These are phyloP conservation scores for Apophysomyces variabilis DNA, from an alignment of 371 early-diverging fungal species.

Conservation along the genomic window DNA sequence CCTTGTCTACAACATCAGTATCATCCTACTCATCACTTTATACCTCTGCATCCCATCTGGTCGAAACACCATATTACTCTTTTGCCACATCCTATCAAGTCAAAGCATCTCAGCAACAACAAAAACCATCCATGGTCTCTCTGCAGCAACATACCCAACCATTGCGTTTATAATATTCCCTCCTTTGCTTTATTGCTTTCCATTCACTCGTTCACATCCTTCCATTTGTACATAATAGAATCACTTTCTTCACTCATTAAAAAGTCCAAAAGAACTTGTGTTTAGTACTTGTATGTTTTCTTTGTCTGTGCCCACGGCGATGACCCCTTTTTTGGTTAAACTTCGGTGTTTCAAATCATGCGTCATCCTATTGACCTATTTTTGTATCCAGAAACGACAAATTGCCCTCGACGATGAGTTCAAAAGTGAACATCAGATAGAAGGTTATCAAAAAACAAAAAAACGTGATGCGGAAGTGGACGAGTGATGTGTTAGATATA, in stretches of 20 bases:
- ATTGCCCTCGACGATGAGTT: too few species aligned
- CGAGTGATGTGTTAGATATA: too few species aligned
- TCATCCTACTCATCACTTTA: background rate
- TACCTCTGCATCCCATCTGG: constrained; percentile 1
- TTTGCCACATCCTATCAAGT: background rate
- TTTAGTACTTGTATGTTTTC: background rate
- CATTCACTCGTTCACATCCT: background rate
- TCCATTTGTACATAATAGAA: constrained; percentile 8
- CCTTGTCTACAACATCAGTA: background rate
- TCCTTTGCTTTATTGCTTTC: too few species aligned
- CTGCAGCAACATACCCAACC: constrained; percentile 3
- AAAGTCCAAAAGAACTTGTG: background rate
- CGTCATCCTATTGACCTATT: background rate
- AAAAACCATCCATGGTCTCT: background rate
- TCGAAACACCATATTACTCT: constrained; percentile 3
- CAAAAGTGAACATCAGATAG: too few species aligned
- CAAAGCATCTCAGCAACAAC: constrained; percentile 1
- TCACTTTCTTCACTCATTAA: background rate
- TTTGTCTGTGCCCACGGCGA: constrained; percentile 11
- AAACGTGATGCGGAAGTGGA: too few species aligned
- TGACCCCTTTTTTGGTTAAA: constrained; percentile 9
- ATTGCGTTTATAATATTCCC: background rate
- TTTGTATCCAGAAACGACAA: too few species aligned
- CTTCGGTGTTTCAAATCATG: background rate
- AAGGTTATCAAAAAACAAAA: too few species aligned